A percentile compares a stretch with the other conserved stretches of the same genome.
phyloP scores from a whole-genome alignment of 495 filamentous ascomycete genomes.

The Pseudoneurospora amorphoporcata region DNA sequence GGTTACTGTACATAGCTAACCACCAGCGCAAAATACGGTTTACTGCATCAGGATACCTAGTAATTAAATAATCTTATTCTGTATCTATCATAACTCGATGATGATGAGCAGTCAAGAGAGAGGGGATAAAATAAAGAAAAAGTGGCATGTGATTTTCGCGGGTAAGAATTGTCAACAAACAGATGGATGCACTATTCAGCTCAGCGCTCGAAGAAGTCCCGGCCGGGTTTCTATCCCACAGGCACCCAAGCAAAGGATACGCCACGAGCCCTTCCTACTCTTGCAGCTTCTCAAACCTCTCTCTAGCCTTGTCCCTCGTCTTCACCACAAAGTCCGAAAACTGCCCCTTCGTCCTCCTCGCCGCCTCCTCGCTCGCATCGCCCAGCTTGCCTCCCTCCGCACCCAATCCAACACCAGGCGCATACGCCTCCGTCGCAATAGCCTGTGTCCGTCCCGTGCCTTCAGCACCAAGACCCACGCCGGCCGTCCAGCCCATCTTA shows the following conservation, averaged over 20 bases:
- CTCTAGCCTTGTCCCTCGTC: conserved; percentile 69
- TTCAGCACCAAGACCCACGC: conserved; percentile 69
- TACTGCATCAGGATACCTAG: not conserved
- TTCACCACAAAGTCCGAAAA: conserved; percentile 69
- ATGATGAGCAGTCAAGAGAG: not conserved
- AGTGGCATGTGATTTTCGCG: not conserved
- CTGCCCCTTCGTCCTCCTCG: conserved; percentile 55
- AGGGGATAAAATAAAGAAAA: not conserved
- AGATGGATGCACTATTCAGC: not conserved
- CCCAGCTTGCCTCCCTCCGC: conserved; percentile 76
- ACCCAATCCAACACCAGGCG: conserved; percentile 74
- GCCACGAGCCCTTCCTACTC: not conserved
- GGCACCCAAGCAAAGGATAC: too few species aligned
- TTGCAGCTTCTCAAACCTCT: conserved; percentile 58
- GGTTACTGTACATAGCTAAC: not conserved
- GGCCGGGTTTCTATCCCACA: too few species aligned
- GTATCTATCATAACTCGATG: not conserved
- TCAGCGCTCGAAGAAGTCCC: too few species aligned
- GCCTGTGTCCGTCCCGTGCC: conserved; percentile 68
- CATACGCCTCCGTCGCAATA: conserved; percentile 69
- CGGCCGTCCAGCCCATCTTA: conserved; percentile 85
- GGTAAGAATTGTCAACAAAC: not conserved
- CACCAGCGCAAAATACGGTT: not conserved
- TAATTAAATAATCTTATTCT: not conserved
- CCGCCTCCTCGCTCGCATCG: conserved; percentile 72